phyloP scores from a whole-genome alignment of 805 yeast genomes.

The Yarrowia yakushimensis region DNA sequence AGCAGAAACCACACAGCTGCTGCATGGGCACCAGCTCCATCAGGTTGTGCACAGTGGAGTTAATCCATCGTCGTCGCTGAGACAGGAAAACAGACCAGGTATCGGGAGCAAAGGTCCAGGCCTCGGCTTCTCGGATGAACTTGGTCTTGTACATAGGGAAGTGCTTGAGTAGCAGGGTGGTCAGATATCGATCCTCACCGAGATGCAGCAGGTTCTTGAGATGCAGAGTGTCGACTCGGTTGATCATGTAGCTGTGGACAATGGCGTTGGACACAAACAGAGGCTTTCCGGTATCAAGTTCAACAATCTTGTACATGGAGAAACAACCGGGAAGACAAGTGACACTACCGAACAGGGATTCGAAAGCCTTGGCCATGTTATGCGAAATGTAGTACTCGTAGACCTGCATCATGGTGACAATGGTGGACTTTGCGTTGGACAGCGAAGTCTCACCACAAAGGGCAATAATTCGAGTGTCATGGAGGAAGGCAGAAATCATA shows the following conservation, averaged over 20 bases:
- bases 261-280: constrained; percentile 58
- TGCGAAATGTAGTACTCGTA: constrained; percentile 63
- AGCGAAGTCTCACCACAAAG: constrained; percentile 61
- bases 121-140: constrained; percentile 55
- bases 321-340: constrained; percentile 68
- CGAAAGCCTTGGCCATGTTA: constrained; percentile 61
- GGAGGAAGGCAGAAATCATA: constrained; percentile 54
- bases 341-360: constrained; percentile 58
- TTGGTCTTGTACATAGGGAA: constrained; percentile 55
- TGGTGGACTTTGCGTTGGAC: constrained; percentile 48
- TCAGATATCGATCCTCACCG: constrained; percentile 59
- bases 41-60: constrained; percentile 61
- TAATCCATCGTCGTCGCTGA: constrained; percentile 67
- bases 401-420: constrained; percentile 61
- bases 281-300: constrained; percentile 56
- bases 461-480: constrained; percentile 55
- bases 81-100: constrained; percentile 54
- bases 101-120: constrained; percentile 59
- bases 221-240: constrained; percentile 56
- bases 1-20: constrained; percentile 63
- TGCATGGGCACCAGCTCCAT: constrained; percentile 56
- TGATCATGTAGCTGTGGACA: constrained; percentile 54
- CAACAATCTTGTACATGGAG: constrained; percentile 53
- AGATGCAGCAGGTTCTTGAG: constrained; percentile 56
- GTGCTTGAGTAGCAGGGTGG: constrained; percentile 54